Conservation (phyloP, 108 stramenopile species). For the Skeletonema menzelii region DNA sequence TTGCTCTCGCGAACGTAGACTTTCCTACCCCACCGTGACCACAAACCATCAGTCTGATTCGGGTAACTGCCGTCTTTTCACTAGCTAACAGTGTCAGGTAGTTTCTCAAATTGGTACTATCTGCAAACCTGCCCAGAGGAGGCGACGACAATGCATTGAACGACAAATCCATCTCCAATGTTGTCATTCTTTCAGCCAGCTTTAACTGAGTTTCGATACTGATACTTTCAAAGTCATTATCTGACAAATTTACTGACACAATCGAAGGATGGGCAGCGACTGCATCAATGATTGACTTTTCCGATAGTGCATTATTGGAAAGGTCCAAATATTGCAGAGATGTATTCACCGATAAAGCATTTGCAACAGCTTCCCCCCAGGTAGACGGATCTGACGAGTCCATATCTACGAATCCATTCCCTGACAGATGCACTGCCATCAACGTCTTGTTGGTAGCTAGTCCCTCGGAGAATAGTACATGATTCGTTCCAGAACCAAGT, state of each 20-base stretch:
- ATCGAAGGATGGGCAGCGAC: conserved; percentile 2
- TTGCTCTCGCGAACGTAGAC: conserved; percentile 12
- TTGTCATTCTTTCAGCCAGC: conserved; percentile 6
- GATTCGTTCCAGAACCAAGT: not conserved
- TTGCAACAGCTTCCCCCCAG: conserved; percentile 6
- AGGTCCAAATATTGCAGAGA: conserved; percentile 6
- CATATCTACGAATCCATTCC: conserved; percentile 1
- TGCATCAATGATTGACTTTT: conserved; percentile 14
- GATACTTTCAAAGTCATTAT: conserved; percentile 18
- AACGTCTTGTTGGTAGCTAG: not conserved
- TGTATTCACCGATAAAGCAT: not conserved
- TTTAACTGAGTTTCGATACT: conserved; percentile 18
- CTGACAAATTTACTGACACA: conserved; percentile 9
- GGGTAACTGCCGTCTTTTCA: conserved; percentile 17
- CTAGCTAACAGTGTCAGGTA: conserved; percentile 10
- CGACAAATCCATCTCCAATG: conserved; percentile 9
- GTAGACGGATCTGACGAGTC: not conserved
- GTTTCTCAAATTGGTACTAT: conserved; percentile 1
- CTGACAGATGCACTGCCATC: not conserved
- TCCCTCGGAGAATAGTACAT: conserved; percentile 1
- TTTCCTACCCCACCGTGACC: conserved; percentile 21
- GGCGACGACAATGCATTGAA: conserved; percentile 19
- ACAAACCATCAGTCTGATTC: conserved; percentile 14
- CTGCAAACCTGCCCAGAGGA: conserved; percentile 16
- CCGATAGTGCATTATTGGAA: conserved; percentile 14